Evolutionary conservation across 352 stramenopile species (phyloP), one percentile per base, ranked within the genome.

Genomic region (Phytophthora colocasiae): DNA sequence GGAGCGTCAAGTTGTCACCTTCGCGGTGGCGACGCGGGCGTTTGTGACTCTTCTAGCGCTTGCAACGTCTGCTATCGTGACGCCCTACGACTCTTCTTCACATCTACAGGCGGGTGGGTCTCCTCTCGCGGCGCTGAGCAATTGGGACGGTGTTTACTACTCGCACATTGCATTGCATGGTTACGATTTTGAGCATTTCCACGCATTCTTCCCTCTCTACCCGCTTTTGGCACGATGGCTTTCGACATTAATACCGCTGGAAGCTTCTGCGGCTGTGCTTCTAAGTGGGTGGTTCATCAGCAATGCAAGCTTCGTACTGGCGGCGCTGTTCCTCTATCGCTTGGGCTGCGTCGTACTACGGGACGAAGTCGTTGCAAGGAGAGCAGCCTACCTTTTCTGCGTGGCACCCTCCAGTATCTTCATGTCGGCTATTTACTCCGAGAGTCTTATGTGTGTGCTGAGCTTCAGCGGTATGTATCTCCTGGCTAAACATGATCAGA

Each of bases 121-220:
- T 6, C 46, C 68, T 6, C 69, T 93, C 49, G 59, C 74, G 15
- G 51, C 69, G 17, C 75, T 95, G 34, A 82, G 73, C 40, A 92
- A 92, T 62, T 97, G 90, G 90, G 90, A 96, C 70, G 90, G 84
- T 52, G 89, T 93, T 50, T 96, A 89, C 69, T 96, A 84, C 56
- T 58, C 77, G 12, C 73, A 81, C 66, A 96, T 97, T 45, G 90
- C 87, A 4, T 53, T 56, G 14, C 34, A 69, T 27, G 90, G 90
- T 53, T 97, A 97, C 81, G 75, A 80, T 51, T 95, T 91, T 49
- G 90, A 97, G 72, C 84, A 96, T 49, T 74, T 86, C 27, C 84
- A 94, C 69, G 85, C 87, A 41, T 96, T 96, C 72, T 96, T 93
- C 66, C 87, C 87, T 34, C 63, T 96, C 29, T 94, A 91, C 43